Evolutionary conservation across 1,139 yeast genomes (phyloP).

Genomic region (Eremothecium gossypii): DNA sequence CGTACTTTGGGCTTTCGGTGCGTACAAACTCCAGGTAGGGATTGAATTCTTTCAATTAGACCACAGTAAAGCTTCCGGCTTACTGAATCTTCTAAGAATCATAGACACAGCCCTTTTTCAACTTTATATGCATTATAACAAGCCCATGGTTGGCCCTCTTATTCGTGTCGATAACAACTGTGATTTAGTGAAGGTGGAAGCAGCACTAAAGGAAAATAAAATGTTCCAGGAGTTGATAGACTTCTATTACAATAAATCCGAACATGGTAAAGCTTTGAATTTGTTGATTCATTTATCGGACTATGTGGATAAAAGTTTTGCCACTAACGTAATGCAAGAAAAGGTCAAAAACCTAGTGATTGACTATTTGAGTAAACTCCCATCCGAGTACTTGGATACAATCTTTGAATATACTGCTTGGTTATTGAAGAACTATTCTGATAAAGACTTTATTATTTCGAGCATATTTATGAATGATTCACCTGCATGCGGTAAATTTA

Average conservation of each 20-base stretch:
- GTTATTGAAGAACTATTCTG: constrained; percentile 36
- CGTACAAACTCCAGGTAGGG: constrained; percentile 16
- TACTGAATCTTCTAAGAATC: constrained; percentile 36
- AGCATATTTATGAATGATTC: constrained; percentile 62
- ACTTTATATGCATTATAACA: constrained; percentile 59
- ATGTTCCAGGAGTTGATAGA: constrained; percentile 67
- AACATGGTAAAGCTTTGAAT: constrained; percentile 61
- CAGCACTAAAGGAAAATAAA: constrained; percentile 41
- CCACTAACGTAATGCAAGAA: constrained; percentile 24
- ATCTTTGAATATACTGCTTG: constrained; percentile 52
- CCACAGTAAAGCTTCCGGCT: constrained; percentile 26
- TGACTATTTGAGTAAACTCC: constrained; percentile 56
- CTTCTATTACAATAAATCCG: constrained; percentile 55
- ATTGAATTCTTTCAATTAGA: constrained; percentile 23
- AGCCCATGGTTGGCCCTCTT: constrained; percentile 73
- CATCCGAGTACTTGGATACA: constrained; percentile 41
- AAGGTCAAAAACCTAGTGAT: constrained; percentile 29
- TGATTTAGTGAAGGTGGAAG: constrained; percentile 53
- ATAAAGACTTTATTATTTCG: constrained; percentile 30
- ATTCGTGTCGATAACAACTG: constrained; percentile 69
- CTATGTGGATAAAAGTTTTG: constrained; percentile 22
- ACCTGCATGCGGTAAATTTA: constrained; percentile 51
- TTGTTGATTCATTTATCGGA: constrained; percentile 34
- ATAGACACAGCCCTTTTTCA: constrained; percentile 76
- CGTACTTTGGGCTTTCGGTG: constrained; percentile 19